Evolutionary conservation across 345 rosid species (phyloP).

Genomic region (Gossypium bickii): DNA sequence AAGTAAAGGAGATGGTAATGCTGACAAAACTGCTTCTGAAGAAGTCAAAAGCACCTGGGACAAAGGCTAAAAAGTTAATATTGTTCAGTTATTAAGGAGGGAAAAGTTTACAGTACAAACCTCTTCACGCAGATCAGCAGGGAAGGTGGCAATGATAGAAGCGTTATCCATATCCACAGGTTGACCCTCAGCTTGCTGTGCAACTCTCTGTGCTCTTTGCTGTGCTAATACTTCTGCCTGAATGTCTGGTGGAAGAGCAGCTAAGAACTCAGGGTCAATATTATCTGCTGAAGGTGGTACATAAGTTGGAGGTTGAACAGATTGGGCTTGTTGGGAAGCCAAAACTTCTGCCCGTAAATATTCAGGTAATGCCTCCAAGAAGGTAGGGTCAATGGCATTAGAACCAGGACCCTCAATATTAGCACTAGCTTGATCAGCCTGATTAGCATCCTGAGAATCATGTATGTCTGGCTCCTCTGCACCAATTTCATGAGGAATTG

Average conservation of each 20-base stretch:
- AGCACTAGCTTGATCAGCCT: conserved; percentile 40
- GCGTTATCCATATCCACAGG: conserved; percentile 99
- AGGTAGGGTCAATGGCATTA: conserved; percentile 90
- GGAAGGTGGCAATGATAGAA: conserved; percentile 94
- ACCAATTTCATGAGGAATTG: conserved; percentile 34
- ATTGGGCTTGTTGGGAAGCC: conserved; percentile 94
- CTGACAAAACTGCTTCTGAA: conserved; percentile 91
- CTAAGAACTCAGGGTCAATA: conserved; percentile 95
- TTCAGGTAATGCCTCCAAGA: conserved; percentile 94
- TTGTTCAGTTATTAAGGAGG: conserved; percentile 15
- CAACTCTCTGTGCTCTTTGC: conserved; percentile 88
- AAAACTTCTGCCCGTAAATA: conserved; percentile 89
- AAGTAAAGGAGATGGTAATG: conserved; percentile 82
- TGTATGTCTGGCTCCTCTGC: conserved; percentile 29
- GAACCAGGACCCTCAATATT: conserved; percentile 51
- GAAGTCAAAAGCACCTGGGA: conserved; percentile 89
- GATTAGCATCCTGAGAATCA: conserved; percentile 49
- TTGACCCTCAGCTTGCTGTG: conserved; percentile 90
- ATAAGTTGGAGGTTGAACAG: conserved; percentile 83
- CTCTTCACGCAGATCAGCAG: conserved; percentile 97
- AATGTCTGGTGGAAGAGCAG: conserved; percentile 98
- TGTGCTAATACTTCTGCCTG: conserved; percentile 99
- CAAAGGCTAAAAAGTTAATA: conserved; percentile 19
- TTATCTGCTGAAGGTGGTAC: conserved; percentile 86
- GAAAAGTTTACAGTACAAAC: conserved; percentile 36